These are phyloP conservation scores for Solanum chacoense DNA, from an alignment of 305 asterid genomes.

Conservation along the genomic window DNA sequence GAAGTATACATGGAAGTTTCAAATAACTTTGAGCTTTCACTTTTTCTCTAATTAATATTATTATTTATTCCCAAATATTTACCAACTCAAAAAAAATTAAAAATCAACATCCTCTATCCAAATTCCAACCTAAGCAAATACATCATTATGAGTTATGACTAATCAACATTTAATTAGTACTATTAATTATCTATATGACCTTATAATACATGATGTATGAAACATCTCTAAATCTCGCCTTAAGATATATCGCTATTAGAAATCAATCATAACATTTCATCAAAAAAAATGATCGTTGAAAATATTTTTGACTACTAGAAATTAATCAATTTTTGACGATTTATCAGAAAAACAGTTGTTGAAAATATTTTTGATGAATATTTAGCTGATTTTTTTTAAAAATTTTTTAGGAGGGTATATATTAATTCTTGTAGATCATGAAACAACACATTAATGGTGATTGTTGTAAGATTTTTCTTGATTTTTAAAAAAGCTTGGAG, in stretches of 20 bases:
- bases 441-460: not conserved
- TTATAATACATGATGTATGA: not conserved
- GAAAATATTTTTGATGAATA: not conserved
- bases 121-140: conserved; percentile 17
- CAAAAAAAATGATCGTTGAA: not conserved
- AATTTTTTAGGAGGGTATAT: not conserved
- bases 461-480: not conserved
- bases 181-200: not conserved
- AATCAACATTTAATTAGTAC: not conserved
- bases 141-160: conserved; percentile 7
- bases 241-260: not conserved
- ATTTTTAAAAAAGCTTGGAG: conserved; percentile 2
- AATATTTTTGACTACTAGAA: not conserved
- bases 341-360: not conserved
- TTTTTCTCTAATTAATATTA: conserved; percentile 1
- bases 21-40: conserved; percentile 3
- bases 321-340: not conserved
- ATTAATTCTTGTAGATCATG: not conserved
- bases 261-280: not conserved
- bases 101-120: not conserved
- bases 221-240: not conserved
- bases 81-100: conserved; percentile 11
- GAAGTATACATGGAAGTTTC: conserved; percentile 30
- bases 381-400: too few relatives aligned
- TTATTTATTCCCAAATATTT: not conserved